Percentiles rank a stretch among this genome's conserved stretches.
Evolutionary conservation across 306 rosid species (phyloP).

Genomic region (Adenanthera pavonina): DNA sequence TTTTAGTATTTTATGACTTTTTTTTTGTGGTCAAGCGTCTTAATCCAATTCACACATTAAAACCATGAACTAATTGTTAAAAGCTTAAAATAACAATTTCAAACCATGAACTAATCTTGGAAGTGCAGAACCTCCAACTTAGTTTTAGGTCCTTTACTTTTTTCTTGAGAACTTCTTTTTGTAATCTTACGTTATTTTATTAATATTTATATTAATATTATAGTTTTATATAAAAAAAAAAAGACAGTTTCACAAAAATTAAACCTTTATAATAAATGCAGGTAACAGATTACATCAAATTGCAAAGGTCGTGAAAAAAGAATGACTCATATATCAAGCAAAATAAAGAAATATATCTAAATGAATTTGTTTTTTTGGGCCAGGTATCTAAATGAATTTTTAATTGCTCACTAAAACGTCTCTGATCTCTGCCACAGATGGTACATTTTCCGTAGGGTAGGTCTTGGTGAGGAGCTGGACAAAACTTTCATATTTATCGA

Average conservation of each 20-base stretch:
- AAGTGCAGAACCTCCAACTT: too few species aligned
- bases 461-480: conserved; percentile 84
- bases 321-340: conserved; percentile 24
- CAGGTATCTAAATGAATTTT: conserved; percentile 37
- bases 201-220: too few species aligned
- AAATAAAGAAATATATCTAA: neutral
- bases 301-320: conserved; percentile 13
- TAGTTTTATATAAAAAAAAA: too few species aligned
- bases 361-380: too few species aligned
- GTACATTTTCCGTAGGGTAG: conserved; percentile 77
- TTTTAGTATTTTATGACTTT: too few species aligned
- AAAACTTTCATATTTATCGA: conserved; percentile 86
- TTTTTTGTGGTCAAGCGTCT: neutral
- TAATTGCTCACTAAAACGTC: conserved; percentile 74
- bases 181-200: too few species aligned
- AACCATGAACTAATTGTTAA: neutral
- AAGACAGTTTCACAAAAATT: conserved; percentile 26
- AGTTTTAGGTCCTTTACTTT: too few species aligned
- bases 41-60: neutral
- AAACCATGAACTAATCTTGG: too few species aligned
- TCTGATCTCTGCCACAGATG: conserved; percentile 68
- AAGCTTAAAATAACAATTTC: neutral
- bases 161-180: too few species aligned
- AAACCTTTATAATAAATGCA: conserved; percentile 5
- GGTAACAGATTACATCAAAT: conserved; percentile 35